Conservation (phyloP, 805 yeast species). For the Pichia insulana region DNA sequence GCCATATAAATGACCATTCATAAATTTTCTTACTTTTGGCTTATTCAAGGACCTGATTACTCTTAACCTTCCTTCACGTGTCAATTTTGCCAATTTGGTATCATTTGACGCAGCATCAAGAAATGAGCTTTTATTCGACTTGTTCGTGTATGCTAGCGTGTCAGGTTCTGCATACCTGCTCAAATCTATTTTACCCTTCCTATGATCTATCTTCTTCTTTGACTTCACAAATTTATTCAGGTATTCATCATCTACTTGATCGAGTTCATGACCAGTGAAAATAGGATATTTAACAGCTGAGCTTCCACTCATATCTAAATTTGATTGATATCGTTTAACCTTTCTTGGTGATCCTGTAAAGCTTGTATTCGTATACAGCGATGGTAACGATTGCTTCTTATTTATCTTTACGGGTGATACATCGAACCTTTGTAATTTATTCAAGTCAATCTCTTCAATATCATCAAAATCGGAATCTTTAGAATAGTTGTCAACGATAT, state of each 20-base stretch:
- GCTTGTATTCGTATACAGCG: slow-evolving; percentile 12
- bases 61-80: slow-evolving; percentile 26
- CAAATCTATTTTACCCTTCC: slow-evolving; percentile 15
- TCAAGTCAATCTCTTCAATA: slow-evolving; percentile 17
- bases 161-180: slow-evolving; percentile 21
- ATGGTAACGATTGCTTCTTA: slow-evolving; percentile 23
- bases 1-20: slow-evolving; percentile 27
- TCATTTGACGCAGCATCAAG: not conserved
- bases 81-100: slow-evolving; percentile 16
- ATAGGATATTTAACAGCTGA: slow-evolving; percentile 1
- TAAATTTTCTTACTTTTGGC: slow-evolving; percentile 18
- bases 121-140: not conserved
- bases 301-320: slow-evolving; percentile 16
- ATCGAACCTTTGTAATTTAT: slow-evolving; percentile 17
- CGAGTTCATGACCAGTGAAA: slow-evolving; percentile 16
- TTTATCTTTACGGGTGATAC: slow-evolving; percentile 9
- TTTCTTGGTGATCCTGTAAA: slow-evolving; percentile 16
- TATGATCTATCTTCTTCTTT: too few relatives aligned
- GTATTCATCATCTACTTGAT: slow-evolving; percentile 17
- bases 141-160: slow-evolving; percentile 9
- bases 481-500: slow-evolving; percentile 12
- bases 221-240: too few relatives aligned
- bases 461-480: slow-evolving; percentile 23
- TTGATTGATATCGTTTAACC: slow-evolving; percentile 23
- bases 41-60: slow-evolving; percentile 24